Conservation (phyloP, 2,329 filamentous ascomycete species). For the Chrysoporthe cubensis region DNA sequence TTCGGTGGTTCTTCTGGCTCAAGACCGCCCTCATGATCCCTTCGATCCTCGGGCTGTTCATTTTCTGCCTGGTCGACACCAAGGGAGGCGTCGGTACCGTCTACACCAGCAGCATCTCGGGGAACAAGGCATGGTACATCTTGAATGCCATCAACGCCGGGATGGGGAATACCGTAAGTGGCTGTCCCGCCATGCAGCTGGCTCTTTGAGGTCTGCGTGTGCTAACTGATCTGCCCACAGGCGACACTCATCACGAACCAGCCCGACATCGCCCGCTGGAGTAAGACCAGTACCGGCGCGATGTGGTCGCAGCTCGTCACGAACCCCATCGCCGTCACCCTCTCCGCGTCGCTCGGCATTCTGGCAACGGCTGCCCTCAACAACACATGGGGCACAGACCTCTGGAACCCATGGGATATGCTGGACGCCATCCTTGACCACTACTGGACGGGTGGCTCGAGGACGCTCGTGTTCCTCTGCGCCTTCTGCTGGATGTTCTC, state of each 20-base stretch:
- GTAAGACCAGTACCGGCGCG: slow-evolving; percentile 41
- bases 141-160: slow-evolving; percentile 45
- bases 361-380: slow-evolving; percentile 48
- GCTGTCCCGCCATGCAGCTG: too few relatives aligned
- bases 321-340: slow-evolving; percentile 46
- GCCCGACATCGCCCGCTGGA: slow-evolving; percentile 50
- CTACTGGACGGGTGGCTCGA: slow-evolving; percentile 27
- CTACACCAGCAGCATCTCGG: slow-evolving; percentile 27
- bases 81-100: slow-evolving; percentile 39
- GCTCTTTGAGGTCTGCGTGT: background rate
- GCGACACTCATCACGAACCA: slow-evolving; percentile 47
- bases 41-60: slow-evolving; percentile 37
- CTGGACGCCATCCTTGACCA: slow-evolving; percentile 32
- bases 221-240: slow-evolving; percentile 21
- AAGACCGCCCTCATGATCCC: slow-evolving; percentile 45
- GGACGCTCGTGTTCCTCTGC: slow-evolving; percentile 32
- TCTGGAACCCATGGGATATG: slow-evolving; percentile 35
- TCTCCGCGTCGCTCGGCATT: slow-evolving; percentile 49
- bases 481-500: slow-evolving; percentile 30
- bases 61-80: slow-evolving; percentile 45
- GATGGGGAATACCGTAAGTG: slow-evolving; percentile 35
- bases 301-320: slow-evolving; percentile 48
- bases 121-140: slow-evolving; percentile 23
- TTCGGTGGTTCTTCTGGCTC: slow-evolving; percentile 49
- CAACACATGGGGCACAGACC: slow-evolving; percentile 42